Evolutionary conservation across 306 rosid genomes (phyloP).

Genomic region (Alnus glutinosa): DNA sequence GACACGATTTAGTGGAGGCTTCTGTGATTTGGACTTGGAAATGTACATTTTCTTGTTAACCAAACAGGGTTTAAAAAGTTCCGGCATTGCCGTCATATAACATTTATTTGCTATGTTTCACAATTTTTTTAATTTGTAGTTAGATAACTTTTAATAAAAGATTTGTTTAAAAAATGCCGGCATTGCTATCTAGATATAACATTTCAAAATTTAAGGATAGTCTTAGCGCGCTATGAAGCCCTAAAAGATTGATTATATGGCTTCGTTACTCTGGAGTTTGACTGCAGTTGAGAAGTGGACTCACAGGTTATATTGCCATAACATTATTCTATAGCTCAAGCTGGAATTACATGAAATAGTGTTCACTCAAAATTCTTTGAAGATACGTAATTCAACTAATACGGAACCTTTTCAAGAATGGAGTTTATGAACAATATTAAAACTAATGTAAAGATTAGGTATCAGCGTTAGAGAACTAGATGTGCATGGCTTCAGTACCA

Average conservation of each 20-base stretch:
- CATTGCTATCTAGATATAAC: too few relatives aligned
- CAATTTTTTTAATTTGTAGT: background rate
- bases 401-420: too few relatives aligned
- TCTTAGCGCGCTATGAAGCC: background rate
- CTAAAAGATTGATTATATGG: background rate
- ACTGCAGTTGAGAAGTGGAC: background rate
- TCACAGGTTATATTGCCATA: background rate
- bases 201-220: background rate
- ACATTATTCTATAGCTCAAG: background rate
- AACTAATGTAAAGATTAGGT: background rate
- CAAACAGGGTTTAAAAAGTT: background rate
- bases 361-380: background rate
- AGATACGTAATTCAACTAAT: background rate
- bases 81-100: background rate
- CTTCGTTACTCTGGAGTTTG: background rate
- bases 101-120: background rate
- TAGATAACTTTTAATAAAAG: too few relatives aligned
- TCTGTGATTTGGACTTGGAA: background rate
- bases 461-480: background rate
- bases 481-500: background rate
- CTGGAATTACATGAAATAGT: background rate
- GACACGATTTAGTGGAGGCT: background rate
- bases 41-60: background rate
- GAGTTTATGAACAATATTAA: too few relatives aligned
- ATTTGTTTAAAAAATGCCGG: too few relatives aligned